Conservation (phyloP, 2,329 filamentous ascomycete species). For the Ophiocordyceps sinensis region DNA sequence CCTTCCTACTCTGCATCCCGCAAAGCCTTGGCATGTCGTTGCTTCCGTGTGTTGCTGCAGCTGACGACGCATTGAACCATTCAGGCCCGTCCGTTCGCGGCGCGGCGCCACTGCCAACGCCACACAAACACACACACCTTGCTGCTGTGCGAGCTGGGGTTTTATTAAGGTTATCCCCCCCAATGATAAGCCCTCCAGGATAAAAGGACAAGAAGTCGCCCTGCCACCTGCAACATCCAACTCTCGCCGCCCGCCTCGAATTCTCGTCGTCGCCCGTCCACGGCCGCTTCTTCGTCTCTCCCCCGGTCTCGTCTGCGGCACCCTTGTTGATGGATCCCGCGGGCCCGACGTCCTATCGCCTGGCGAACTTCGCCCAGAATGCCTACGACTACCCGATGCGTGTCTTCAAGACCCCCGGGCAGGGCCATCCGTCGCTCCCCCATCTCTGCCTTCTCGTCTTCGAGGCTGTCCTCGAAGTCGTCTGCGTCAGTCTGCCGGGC, state of each 20-base stretch:
- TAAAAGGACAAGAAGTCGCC: background rate
- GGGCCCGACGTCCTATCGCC: constrained; percentile 30
- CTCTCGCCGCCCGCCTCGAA: background rate
- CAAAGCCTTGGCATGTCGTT: background rate
- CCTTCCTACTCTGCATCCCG: background rate
- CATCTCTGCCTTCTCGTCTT: constrained; percentile 75
- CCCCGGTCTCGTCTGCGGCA: background rate
- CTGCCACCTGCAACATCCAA: background rate
- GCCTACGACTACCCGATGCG: constrained; percentile 27
- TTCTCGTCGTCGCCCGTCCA: background rate
- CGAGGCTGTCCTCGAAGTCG: constrained; percentile 86
- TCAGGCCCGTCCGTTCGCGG: constrained; percentile 1
- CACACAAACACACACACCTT: too few species aligned
- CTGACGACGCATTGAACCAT: constrained; percentile 2
- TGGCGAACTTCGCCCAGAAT: constrained; percentile 21
- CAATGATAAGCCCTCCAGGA: too few species aligned
- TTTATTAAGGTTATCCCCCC: constrained; percentile 6
- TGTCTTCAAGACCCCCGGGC: constrained; percentile 26
- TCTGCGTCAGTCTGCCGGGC: constrained; percentile 86
- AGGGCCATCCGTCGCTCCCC: constrained; percentile 48
- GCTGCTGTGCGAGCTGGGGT: background rate
- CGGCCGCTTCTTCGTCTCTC: background rate
- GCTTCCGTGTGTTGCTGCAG: background rate
- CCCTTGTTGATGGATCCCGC: constrained; percentile 20
- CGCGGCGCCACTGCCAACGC: background rate